Conservation (phyloP, 2,329 filamentous ascomycete species). For the Penicillium expansum region DNA sequence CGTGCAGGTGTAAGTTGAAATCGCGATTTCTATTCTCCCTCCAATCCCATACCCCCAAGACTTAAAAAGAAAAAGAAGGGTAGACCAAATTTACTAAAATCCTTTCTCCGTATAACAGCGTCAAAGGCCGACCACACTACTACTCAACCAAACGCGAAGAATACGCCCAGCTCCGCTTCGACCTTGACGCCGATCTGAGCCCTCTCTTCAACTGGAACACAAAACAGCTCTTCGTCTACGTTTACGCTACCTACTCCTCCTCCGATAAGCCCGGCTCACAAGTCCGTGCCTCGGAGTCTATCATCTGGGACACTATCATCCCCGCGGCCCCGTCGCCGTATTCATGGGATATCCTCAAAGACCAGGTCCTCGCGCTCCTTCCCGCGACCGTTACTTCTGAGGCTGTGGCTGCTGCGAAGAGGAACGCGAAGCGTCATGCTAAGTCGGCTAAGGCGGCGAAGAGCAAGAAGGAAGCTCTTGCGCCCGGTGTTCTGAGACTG, state of each 20-base stretch:
- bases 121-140: conserved; percentile 92
- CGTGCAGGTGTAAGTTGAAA: conserved; percentile 72
- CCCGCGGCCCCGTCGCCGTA: conserved; percentile 56
- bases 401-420: conserved; percentile 14
- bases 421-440: conserved; percentile 25
- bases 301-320: conserved; percentile 97
- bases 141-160: conserved; percentile 91
- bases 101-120: conserved; percentile 48
- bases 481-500: conserved; percentile 67
- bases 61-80: neutral
- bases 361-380: conserved; percentile 30
- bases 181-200: conserved; percentile 85
- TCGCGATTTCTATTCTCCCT: neutral
- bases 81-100: neutral
- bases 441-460: conserved; percentile 19
- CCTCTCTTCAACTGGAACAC: conserved; percentile 99
- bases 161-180: conserved; percentile 92
- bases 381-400: conserved; percentile 11
- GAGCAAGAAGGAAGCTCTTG: conserved; percentile 11
- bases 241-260: conserved; percentile 70
- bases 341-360: conserved; percentile 39
- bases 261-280: conserved; percentile 25
- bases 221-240: conserved; percentile 95
- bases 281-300: conserved; percentile 56
- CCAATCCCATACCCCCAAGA: neutral